Evolutionary conservation across 108 stramenopile genomes (phyloP).

Genomic region (Stephanodiscus minutulus): DNA sequence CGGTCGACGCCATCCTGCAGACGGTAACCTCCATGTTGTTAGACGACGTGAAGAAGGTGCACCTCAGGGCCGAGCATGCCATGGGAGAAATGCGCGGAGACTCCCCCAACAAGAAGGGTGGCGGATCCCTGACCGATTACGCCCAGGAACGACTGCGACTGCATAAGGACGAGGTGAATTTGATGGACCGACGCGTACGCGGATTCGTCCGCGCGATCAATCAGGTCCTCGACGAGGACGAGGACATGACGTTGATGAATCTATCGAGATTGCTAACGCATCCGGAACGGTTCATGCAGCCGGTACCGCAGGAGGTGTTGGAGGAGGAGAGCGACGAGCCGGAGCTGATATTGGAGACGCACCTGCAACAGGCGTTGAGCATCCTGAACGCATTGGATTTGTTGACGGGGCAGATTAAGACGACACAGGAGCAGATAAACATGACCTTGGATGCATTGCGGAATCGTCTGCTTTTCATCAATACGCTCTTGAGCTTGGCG

Average conservation of each 20-base stretch:
- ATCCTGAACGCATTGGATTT: slow-evolving; percentile 69
- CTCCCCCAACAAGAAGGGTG: slow-evolving; percentile 1
- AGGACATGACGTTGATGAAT: slow-evolving; percentile 91
- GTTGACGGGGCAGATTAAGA: slow-evolving; percentile 74
- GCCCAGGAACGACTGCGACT: slow-evolving; percentile 67
- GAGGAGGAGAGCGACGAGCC: slow-evolving; percentile 90
- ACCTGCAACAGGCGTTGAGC: slow-evolving; percentile 73
- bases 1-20: slow-evolving; percentile 80
- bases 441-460: slow-evolving; percentile 73
- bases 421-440: slow-evolving; percentile 76
- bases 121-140: slow-evolving; percentile 49
- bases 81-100: slow-evolving; percentile 57
- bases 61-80: slow-evolving; percentile 31
- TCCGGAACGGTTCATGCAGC: slow-evolving; percentile 85
- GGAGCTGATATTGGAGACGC: slow-evolving; percentile 83
- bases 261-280: slow-evolving; percentile 76
- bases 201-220: slow-evolving; percentile 84
- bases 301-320: slow-evolving; percentile 70
- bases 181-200: slow-evolving; percentile 72
- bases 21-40: slow-evolving; percentile 64
- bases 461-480: slow-evolving; percentile 77
- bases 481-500: slow-evolving; percentile 71
- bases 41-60: slow-evolving; percentile 62
- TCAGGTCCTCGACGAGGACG: slow-evolving; percentile 79
- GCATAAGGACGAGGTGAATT: slow-evolving; percentile 73